phyloP scores from a whole-genome alignment of 2,329 filamentous ascomycete species.

The Exophiala xenobiotica region DNA sequence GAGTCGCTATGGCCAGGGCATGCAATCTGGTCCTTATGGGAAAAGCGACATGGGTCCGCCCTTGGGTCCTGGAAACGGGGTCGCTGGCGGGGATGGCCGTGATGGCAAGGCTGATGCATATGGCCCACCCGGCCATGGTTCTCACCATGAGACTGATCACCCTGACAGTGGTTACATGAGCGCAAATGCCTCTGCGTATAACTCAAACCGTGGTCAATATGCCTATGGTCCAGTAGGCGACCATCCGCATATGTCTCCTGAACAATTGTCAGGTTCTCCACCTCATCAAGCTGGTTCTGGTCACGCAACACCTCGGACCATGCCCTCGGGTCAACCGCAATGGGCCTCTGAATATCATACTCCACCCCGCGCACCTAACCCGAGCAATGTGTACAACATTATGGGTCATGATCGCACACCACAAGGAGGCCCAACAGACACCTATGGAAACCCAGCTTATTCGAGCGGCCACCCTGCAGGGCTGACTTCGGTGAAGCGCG shows the following conservation, averaged over 20 bases:
- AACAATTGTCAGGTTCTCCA: constrained; percentile 74
- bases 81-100: constrained; percentile 59
- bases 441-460: constrained; percentile 67
- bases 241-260: constrained; percentile 72
- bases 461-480: constrained; percentile 71
- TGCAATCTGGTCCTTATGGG: constrained; percentile 62
- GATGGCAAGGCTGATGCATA: constrained; percentile 70
- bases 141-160: constrained; percentile 69
- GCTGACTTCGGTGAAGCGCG: constrained; percentile 57
- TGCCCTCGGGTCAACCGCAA: constrained; percentile 68
- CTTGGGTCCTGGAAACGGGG: constrained; percentile 58
- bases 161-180: constrained; percentile 79
- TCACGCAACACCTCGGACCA: constrained; percentile 79
- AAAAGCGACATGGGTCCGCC: constrained; percentile 90
- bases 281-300: constrained; percentile 76
- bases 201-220: constrained; percentile 70
- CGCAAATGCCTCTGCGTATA: constrained; percentile 70
- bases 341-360: constrained; percentile 73
- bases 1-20: constrained; percentile 61
- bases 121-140: constrained; percentile 51
- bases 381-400: constrained; percentile 84
- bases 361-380: constrained; percentile 67
- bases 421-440: constrained; percentile 68
- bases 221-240: constrained; percentile 73
- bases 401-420: constrained; percentile 76